Percentiles rank a stretch among this genome's conserved stretches.
Evolutionary conservation across 495 filamentous ascomycete species (phyloP).

Genomic region (Penicillium odoratum): DNA sequence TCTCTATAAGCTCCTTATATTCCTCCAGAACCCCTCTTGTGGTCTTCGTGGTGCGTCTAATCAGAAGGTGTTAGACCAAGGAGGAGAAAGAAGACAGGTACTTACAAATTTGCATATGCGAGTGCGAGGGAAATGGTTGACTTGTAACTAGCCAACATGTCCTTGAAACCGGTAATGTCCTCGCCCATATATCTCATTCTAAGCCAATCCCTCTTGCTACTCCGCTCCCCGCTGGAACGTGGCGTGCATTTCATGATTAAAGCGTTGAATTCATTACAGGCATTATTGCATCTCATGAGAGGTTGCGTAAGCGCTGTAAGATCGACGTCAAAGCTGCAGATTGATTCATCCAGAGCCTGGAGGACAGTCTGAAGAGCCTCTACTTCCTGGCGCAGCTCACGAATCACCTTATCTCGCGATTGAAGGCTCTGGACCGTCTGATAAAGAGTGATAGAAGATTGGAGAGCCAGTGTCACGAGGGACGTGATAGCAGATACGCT

Average conservation of each 20-base stretch:
- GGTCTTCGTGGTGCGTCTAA: neutral
- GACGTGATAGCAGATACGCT: too few relatives aligned
- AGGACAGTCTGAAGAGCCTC: slow-evolving; percentile 6
- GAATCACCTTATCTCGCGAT: slow-evolving; percentile 5
- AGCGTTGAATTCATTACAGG: slow-evolving; percentile 5
- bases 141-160: slow-evolving; percentile 31
- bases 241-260: neutral
- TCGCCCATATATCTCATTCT: slow-evolving; percentile 32
- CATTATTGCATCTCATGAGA: slow-evolving; percentile 4
- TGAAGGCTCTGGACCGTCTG: slow-evolving; percentile 3
- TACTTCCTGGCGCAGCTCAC: slow-evolving; percentile 8
- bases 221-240: neutral
- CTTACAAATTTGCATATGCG: slow-evolving; percentile 26
- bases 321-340: neutral
- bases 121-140: slow-evolving; percentile 32
- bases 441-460: too few relatives aligned
- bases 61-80: neutral
- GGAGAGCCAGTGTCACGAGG: too few relatives aligned
- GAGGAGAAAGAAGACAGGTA: slow-evolving; percentile 8
- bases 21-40: slow-evolving; percentile 9
- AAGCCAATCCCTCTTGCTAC: slow-evolving; percentile 32
- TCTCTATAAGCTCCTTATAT: slow-evolving; percentile 32
- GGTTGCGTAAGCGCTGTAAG: slow-evolving; percentile 1
- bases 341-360: neutral
- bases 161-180: slow-evolving; percentile 29